Evolutionary conservation across 2,329 filamentous ascomycete species (phyloP), one percentile per base, ranked within the genome.

Genomic region (Fusarium sp.): DNA sequence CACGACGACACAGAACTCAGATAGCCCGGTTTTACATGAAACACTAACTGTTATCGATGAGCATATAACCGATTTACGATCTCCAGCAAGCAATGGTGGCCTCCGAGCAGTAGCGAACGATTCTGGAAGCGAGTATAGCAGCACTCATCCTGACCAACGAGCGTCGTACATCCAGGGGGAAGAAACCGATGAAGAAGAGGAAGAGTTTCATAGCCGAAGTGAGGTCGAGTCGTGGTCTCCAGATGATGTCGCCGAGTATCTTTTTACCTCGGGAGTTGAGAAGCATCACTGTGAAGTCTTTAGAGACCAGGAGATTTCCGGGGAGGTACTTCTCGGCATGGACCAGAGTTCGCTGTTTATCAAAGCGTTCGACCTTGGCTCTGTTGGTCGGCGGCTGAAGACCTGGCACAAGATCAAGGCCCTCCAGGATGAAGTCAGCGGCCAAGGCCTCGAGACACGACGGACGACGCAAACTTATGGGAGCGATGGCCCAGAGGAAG

Each of bases 341-440:
- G 93, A 97, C 69, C 94, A 97, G 77, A 91, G 92, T 53, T 96
- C 95, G 35, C 82, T 98, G 14, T 96, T 97, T 73, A 89, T 98
- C 79, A 97, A 97, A 72, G 93, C 95, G 42, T 96, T 97, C 69
- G 92, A 97, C 67, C 82, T 98, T 65, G 94, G 94, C 15, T 92
- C 93, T 4, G 93, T 98, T 67, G 94, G 94, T 9, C 85, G 92
- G 53, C 85, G 94, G 59, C 78, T 98, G 60, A 96, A 96, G 75
- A 97, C 93, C 3, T 98, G 94, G 94, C 92, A 97, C 76, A 97
- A 95, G 76, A 93, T 98, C 75, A 96, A 96, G 76, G 82, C 87
- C 4, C 83, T 98, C 62, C 94, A 98, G 73, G 91, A 96, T 70
- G 92, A 97, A 74, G 88, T 95, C 37, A 89, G 85, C 62, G 83